Conservation (phyloP, 1,139 yeast genomes). For the Entelexis sorbosivorans region DNA sequence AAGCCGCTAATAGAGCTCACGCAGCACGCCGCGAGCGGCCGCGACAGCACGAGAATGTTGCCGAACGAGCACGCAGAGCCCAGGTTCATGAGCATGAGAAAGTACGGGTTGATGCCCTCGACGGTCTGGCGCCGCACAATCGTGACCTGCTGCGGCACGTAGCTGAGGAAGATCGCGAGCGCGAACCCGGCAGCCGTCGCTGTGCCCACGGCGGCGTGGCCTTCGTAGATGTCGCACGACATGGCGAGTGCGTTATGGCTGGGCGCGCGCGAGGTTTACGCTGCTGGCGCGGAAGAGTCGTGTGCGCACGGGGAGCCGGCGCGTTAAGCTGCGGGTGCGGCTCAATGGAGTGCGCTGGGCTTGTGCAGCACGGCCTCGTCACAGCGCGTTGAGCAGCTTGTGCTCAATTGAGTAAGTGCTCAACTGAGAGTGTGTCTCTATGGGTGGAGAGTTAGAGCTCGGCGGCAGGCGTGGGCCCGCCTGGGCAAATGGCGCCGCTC, state of each 20-base stretch:
- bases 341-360: too few relatives aligned
- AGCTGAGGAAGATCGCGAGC: slow-evolving; percentile 60
- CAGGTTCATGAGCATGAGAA: slow-evolving; percentile 58
- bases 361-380: too few relatives aligned
- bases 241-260: not conserved
- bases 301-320: too few relatives aligned
- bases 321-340: too few relatives aligned
- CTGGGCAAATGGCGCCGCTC: too few relatives aligned
- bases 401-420: too few relatives aligned
- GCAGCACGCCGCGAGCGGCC: slow-evolving; percentile 33
- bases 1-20: slow-evolving; percentile 17
- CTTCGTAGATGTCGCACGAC: slow-evolving; percentile 23
- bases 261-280: not conserved
- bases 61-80: slow-evolving; percentile 62
- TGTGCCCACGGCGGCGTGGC: slow-evolving; percentile 41
- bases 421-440: too few relatives aligned
- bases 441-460: too few relatives aligned
- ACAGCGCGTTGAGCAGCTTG: too few relatives aligned
- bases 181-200: slow-evolving; percentile 45
- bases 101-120: slow-evolving; percentile 70
- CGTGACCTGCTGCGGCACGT: slow-evolving; percentile 63
- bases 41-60: slow-evolving; percentile 53
- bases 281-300: too few relatives aligned
- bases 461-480: too few relatives aligned
- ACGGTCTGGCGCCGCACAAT: slow-evolving; percentile 51